Evolutionary conservation across 2,329 filamentous ascomycete species (phyloP), one percentile per base, ranked within the genome.

Genomic region (Chrysoporthe deuterocubensis): DNA sequence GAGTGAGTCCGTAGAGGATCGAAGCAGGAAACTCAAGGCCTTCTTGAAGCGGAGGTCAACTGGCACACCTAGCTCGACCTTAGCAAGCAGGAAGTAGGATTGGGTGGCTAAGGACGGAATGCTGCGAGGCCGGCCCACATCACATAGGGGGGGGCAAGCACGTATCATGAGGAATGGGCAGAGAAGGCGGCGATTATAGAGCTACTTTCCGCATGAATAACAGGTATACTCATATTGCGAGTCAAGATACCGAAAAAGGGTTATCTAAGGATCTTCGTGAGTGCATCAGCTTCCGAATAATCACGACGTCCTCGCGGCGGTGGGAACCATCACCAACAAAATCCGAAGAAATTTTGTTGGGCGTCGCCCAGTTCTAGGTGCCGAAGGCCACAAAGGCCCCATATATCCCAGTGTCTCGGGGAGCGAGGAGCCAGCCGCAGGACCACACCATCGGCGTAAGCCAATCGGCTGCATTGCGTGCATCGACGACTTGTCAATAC

Each of bases 21-120:
- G 68, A 14, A 68, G 68, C 63, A 66, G 16, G 56, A 68, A 42
- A 13, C 16, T 66, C 37, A 50, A 57, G 42, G 54, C 57, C 26
- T 67, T 58, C 42, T 1, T 66, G 32, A 65, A 52, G 54, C 37
- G n/a, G 16, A 8, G 44, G 26, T 40, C 54, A 26, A n/a, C 26
- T 3, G 50, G 57, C n/a, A 57, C 59, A 40, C 59, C 66, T 3
- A 32, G 18, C 26, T 66, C 59, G 40, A 64, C 62, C 14, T 37
- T 44, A 21, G 44, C 54, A 32, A 66, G 59, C 42, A 66, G 48
- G 52, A 43, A 44, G 40, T 68, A 52, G 16, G n/a, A 16, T 44
- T 43, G 40, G 6, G 37, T 42, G 37, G 43, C 21, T 11, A 34
- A 18, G 37, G 57, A 42, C 37, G 37, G 57, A 42, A 16, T 21